Evolutionary conservation across 1,139 yeast species (phyloP), one percentile per base, ranked within the genome.

Genomic region (Saccharomyces hybrid): DNA sequence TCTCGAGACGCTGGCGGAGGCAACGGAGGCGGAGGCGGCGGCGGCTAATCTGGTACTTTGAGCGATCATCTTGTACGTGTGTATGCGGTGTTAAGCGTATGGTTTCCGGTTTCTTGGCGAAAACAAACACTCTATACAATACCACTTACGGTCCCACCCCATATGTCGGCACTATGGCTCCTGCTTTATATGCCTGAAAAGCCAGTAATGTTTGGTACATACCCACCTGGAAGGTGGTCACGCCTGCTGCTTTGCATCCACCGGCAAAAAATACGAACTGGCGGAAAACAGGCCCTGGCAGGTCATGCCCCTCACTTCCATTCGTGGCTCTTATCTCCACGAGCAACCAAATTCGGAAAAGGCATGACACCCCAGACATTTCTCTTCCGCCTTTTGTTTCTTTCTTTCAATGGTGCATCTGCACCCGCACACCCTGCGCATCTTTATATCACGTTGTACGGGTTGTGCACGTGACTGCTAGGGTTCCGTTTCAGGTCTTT

Each of bases 1-100:
- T 5, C 56, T 9, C 56, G 61, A 46, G 53, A 59, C 42, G 52
- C 56, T 11, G 59, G 62, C 31, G 53, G 57, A 27, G 53, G 56
- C 9, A 56, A 58, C 20, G 47, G 58, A 14, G 59, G 61, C 55
- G 51, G 63, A 28, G 28, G 51, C 52, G 16, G 50, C 48, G 41
- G 56, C 56, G 34, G 57, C 58, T 30, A 52, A 13, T 53, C 56
- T 58, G 1, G 54, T 47, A 47, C 41, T 49, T 54, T 55, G 58
- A 44, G 58, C 49, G 31, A 58, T 52, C 61, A 58, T 58, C 38
- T 20, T 16, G 26, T 32, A 32, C 38, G 38, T 32, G 38, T 32
- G 9, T 13, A 6, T 44, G 47, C 6, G 7, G 25, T 42, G 27
- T n/a, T 44, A 44, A 11, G 28, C 4, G n/a, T 23, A 8, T 11